Conservation (phyloP, 1,139 yeast genomes). For the Suhomyces chickasaworum region DNA sequence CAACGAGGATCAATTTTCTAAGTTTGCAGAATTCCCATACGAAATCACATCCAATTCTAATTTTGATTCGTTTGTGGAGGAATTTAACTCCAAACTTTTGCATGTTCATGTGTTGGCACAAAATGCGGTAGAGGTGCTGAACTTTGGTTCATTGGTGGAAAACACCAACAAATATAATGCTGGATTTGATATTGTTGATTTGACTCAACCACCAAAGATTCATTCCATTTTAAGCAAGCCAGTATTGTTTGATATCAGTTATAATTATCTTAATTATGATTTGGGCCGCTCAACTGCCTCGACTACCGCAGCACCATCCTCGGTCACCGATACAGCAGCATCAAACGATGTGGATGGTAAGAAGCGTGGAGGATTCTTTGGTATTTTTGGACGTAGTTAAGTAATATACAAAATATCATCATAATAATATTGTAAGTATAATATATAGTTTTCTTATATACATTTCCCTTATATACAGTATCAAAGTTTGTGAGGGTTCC, state of each 20-base stretch:
- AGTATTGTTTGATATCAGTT: conserved; percentile 86
- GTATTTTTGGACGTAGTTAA: conserved; percentile 36
- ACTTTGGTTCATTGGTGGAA: conserved; percentile 42
- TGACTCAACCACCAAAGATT: conserved; percentile 41
- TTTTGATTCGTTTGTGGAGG: conserved; percentile 29
- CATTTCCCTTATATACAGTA: too few relatives aligned
- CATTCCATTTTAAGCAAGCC: conserved; percentile 77
- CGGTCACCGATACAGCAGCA: conserved; percentile 4
- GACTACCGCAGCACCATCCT: conserved; percentile 11
- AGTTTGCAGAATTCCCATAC: conserved; percentile 41
- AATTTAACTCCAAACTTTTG: conserved; percentile 32
- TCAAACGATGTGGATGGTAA: conserved; percentile 25
- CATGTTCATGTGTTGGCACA: conserved; percentile 57
- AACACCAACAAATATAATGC: conserved; percentile 49
- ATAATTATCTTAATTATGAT: conserved; percentile 67
- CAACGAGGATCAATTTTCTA: conserved; percentile 23
- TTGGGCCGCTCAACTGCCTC: conserved; percentile 18
- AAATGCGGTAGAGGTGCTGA: conserved; percentile 32
- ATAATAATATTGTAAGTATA: not conserved
- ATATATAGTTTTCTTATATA: too few relatives aligned
- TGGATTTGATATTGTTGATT: conserved; percentile 48
- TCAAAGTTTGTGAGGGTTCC: not conserved
- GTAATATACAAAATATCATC: not conserved
- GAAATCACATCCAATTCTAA: conserved; percentile 40
- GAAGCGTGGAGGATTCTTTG: conserved; percentile 45